Percentiles rank a stretch among this genome's conserved stretches.
Evolutionary conservation across 2,329 filamentous ascomycete genomes (phyloP).

Genomic region (Botryotinia convoluta): DNA sequence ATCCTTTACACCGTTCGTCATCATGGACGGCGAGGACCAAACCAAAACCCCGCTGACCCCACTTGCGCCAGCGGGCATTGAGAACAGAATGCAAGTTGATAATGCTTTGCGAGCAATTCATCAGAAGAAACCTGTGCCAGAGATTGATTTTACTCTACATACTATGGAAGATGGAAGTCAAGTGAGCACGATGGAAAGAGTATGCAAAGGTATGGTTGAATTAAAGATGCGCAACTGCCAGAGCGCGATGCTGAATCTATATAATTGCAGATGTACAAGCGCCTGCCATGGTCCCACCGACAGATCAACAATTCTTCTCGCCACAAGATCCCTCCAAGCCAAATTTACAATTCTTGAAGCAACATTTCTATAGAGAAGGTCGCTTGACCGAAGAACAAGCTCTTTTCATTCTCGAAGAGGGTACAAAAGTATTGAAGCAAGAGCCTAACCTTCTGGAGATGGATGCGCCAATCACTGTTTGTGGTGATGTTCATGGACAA

Average conservation of each 20-base stretch:
- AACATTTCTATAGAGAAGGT: slow-evolving; percentile 97
- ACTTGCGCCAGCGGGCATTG: slow-evolving; percentile 27
- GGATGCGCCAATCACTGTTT: slow-evolving; percentile 98
- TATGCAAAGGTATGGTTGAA: slow-evolving; percentile 82
- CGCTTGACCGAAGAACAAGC: slow-evolving; percentile 96
- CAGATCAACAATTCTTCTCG: slow-evolving; percentile 91
- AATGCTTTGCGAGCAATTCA: slow-evolving; percentile 89
- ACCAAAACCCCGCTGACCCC: slow-evolving; percentile 24
- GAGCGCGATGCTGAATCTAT: slow-evolving; percentile 29
- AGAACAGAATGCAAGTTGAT: slow-evolving; percentile 60
- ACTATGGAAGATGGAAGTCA: slow-evolving; percentile 96
- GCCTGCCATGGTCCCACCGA: slow-evolving; percentile 87
- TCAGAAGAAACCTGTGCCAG: slow-evolving; percentile 91
- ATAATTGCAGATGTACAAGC: slow-evolving; percentile 82
- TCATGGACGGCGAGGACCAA: slow-evolving; percentile 36
- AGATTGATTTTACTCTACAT: slow-evolving; percentile 98
- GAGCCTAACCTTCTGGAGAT: slow-evolving; percentile 98
- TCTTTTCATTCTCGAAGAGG: slow-evolving; percentile 87
- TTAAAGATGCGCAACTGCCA: background rate
- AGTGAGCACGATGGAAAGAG: slow-evolving; percentile 92
- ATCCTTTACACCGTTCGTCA: slow-evolving; percentile 23
- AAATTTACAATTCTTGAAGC: slow-evolving; percentile 90
- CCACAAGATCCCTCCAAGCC: slow-evolving; percentile 84
- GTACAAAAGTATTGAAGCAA: slow-evolving; percentile 79
- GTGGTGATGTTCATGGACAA: slow-evolving; percentile 96